A percentile compares a stretch with the other conserved stretches of the same genome.
These are phyloP conservation scores for Zopfia rhizophila DNA, from an alignment of 2,329 filamentous ascomycete species.

Conservation along the genomic window DNA sequence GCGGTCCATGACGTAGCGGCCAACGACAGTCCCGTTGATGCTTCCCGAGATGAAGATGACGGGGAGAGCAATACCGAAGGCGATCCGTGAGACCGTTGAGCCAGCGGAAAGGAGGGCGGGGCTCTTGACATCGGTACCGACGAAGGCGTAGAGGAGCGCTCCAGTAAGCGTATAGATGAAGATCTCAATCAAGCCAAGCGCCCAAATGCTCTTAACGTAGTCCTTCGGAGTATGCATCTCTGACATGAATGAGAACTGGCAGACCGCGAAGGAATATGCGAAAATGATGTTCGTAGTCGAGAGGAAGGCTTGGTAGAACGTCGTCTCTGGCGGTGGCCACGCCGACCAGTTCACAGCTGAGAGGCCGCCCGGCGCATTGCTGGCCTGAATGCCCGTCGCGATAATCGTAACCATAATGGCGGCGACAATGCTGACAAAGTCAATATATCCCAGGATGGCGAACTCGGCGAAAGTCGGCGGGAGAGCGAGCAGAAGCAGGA, in stretches of 20 bases:
- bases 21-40: slow-evolving; percentile 75
- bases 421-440: slow-evolving; percentile 72
- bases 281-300: slow-evolving; percentile 45
- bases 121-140: slow-evolving; percentile 69
- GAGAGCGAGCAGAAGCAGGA: slow-evolving; percentile 70
- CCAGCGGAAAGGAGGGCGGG: slow-evolving; percentile 75
- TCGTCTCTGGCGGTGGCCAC: slow-evolving; percentile 52
- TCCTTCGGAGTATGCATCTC: slow-evolving; percentile 72
- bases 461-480: slow-evolving; percentile 73
- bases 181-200: slow-evolving; percentile 68
- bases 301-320: slow-evolving; percentile 73
- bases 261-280: slow-evolving; percentile 66
- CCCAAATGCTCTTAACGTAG: slow-evolving; percentile 66
- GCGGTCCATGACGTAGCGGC: slow-evolving; percentile 72
- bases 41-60: slow-evolving; percentile 79
- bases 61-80: slow-evolving; percentile 76
- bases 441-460: slow-evolving; percentile 64
- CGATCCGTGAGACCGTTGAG: slow-evolving; percentile 69
- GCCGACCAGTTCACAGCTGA: slow-evolving; percentile 43
- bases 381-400: slow-evolving; percentile 63
- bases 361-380: slow-evolving; percentile 44
- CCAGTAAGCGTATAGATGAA: slow-evolving; percentile 75
- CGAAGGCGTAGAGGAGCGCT: slow-evolving; percentile 75
- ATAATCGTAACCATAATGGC: slow-evolving; percentile 77
- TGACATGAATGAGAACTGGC: slow-evolving; percentile 75